Conservation (phyloP, 176 grass and related monocot species). For the Carex myosuroides region DNA sequence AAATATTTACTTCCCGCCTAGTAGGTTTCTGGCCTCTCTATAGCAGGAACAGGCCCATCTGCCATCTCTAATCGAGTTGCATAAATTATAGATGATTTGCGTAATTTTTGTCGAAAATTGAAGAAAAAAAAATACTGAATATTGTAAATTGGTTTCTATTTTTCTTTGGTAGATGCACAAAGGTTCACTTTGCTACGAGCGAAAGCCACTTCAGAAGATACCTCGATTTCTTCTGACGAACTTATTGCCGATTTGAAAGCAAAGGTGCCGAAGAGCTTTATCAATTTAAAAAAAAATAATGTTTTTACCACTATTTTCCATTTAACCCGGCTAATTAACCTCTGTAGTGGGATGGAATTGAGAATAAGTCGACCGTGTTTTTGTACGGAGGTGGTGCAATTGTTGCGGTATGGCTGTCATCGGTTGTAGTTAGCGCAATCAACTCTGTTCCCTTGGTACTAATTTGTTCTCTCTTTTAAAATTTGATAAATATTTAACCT, state of each 20-base stretch:
- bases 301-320: background rate
- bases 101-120: background rate
- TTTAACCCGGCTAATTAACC: background rate
- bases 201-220: constrained; percentile 79
- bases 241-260: constrained; percentile 71
- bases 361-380: constrained; percentile 92
- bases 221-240: constrained; percentile 54
- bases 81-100: background rate
- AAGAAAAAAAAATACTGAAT: background rate
- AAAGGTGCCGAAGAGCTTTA: constrained; percentile 45
- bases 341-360: constrained; percentile 74
- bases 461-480: background rate
- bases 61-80: background rate
- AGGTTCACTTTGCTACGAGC: constrained; percentile 48
- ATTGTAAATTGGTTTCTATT: background rate
- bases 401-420: constrained; percentile 79
- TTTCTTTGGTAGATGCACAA: constrained; percentile 33
- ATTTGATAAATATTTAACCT: background rate
- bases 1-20: background rate
- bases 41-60: background rate
- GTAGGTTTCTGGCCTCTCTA: background rate
- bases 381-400: constrained; percentile 84
- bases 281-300: background rate
- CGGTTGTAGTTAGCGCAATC: constrained; percentile 73
- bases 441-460: constrained; percentile 95